These are phyloP conservation scores for Tremella mesenterica DNA, from an alignment of 768 basidiomycete genomes.

Conservation along the genomic window DNA sequence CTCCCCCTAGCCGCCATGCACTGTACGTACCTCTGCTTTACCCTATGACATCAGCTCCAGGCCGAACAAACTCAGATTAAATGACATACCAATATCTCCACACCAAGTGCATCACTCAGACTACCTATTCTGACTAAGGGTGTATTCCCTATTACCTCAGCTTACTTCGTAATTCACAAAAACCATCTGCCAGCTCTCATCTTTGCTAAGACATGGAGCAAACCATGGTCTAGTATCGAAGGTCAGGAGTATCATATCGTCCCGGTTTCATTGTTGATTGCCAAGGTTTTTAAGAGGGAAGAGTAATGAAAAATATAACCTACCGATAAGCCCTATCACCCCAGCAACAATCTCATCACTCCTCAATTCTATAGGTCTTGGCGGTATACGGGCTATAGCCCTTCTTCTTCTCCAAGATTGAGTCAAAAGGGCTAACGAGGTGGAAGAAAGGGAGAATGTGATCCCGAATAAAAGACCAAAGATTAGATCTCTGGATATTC, in stretches of 20 bases:
- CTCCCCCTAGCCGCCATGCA: too few species aligned
- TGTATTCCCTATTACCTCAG: constrained; percentile 64
- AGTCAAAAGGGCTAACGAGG: constrained; percentile 55
- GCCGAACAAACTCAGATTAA: neutral
- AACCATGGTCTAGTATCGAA: too few species aligned
- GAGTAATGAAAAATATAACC: constrained; percentile 19
- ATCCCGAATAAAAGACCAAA: constrained; percentile 63
- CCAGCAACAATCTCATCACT: constrained; percentile 73
- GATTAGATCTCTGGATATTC: constrained; percentile 35
- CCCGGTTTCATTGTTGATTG: too few species aligned
- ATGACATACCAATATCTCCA: constrained; percentile 66
- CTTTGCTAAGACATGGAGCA: neutral
- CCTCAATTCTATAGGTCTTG: constrained; percentile 41
- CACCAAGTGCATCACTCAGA: constrained; percentile 77
- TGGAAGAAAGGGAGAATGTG: constrained; percentile 64
- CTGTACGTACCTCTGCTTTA: constrained; percentile 69
- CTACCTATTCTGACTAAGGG: constrained; percentile 86
- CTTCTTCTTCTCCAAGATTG: constrained; percentile 49
- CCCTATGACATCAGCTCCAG: constrained; percentile 48
- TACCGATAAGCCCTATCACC: constrained; percentile 73
- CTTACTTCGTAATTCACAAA: too few species aligned
- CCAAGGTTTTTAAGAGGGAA: too few species aligned
- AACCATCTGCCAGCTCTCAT: too few species aligned
- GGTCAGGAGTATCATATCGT: too few species aligned
- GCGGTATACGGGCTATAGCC: constrained; percentile 28